Base-by-base conservation (phyloP, 1,284 basidiomycete genomes). In the Austropuccinia psidii region DNA sequence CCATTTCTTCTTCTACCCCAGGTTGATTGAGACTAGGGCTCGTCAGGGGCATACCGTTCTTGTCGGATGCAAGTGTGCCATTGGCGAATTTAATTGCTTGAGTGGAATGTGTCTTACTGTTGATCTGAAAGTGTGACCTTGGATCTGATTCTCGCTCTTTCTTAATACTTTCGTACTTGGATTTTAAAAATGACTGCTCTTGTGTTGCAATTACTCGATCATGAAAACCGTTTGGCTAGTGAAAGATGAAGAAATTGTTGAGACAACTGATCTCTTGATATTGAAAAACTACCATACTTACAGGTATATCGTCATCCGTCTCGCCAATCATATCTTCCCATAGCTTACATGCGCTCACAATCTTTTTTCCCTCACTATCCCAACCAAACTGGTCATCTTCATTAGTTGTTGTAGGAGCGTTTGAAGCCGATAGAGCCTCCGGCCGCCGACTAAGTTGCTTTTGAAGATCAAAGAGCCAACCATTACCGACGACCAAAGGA, bases 321-420 rank as follows among this genome's bases (percentile, higher is more conserved):
- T 73, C 70, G 8, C 70, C 70, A 47, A 73, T 73, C 70, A 73
- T 73, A 47, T 73, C 70, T 47, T 73, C 70, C 70, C 41, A 68
- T n/a, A 68, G 37, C 41, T 68, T 52, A 62, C 47, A 66, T 50
- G 50, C 69, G 35, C 52, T 65, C 19, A 39, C 55, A 52, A 75
- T 31, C 9, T 65, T 81, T 79, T 78, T 72, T 81, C 81, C 75
- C 81, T 82, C 73, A 79, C 81, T 70, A 77, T 88, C 87, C 0
- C 86, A 86, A 4, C 86, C 84, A 19, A 84, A 84, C 9, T 88
- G 76, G 78, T 79, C 21, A 75, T 76, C 13, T 77, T 87, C 0
- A 89, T 89, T 33, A 85, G 87, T 79, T 89, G 90, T 83, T 90
- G 87, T 0, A 88, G 85, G 3, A 89, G 89, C 24, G 90, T 80